phyloP scores from a whole-genome alignment of 306 rosid genomes.

The Dryas octopetala region DNA sequence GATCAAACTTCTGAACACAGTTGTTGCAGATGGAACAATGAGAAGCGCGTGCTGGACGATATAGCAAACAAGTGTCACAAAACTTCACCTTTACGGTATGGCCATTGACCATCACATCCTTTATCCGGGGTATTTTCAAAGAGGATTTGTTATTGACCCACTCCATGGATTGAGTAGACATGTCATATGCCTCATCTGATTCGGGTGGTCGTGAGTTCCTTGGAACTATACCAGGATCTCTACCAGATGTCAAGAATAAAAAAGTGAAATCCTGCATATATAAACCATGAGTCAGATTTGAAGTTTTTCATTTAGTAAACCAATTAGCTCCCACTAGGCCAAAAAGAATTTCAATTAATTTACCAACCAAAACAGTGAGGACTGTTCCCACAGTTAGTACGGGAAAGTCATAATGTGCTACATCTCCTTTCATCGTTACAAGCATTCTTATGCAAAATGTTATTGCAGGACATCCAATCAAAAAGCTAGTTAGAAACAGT shows the following conservation, averaged over 20 bases:
- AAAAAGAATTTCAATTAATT: constrained; percentile 28
- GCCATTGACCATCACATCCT: constrained; percentile 67
- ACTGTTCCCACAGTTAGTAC: constrained; percentile 55
- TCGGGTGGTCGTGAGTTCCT: constrained; percentile 68
- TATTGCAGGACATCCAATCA: constrained; percentile 86
- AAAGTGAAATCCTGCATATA: constrained; percentile 68
- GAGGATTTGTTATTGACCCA: constrained; percentile 57
- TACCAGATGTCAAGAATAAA: constrained; percentile 80
- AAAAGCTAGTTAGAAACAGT: constrained; percentile 56
- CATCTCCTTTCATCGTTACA: constrained; percentile 31
- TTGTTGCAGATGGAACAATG: constrained; percentile 95
- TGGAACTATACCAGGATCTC: constrained; percentile 94
- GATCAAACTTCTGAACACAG: constrained; percentile 94
- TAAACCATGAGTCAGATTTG: constrained; percentile 18
- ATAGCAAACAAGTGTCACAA: constrained; percentile 85
- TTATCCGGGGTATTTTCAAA: constrained; percentile 65
- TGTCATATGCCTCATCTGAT: constrained; percentile 41
- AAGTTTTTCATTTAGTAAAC: constrained; percentile 14
- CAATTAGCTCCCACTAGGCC: constrained; percentile 8
- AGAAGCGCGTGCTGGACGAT: constrained; percentile 93
- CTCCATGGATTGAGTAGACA: constrained; percentile 47
- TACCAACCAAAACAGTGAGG: constrained; percentile 88
- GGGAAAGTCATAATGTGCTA: constrained; percentile 39
- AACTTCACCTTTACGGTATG: constrained; percentile 74
- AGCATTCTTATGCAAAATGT: constrained; percentile 74